Evolutionary conservation across 805 yeast species (phyloP).

Genomic region (Myxozyma melibiosi): DNA sequence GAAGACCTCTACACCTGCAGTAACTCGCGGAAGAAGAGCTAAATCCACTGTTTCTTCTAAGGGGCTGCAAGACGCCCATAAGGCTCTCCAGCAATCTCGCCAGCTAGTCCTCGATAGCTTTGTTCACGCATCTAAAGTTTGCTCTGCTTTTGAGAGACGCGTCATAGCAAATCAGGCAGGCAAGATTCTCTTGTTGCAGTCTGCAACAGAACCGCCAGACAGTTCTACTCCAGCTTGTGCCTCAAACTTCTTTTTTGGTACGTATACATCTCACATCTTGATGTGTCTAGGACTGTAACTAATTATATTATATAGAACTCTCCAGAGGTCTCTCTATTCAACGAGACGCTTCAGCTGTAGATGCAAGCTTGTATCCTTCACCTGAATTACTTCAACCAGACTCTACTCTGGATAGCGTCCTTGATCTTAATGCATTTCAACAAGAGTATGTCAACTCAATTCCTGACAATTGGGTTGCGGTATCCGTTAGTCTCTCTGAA

Average conservation of each 20-base stretch:
- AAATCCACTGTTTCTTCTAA: background rate
- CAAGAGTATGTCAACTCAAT: slow-evolving; percentile 34
- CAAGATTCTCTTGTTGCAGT: slow-evolving; percentile 18
- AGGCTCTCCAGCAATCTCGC: slow-evolving; percentile 10
- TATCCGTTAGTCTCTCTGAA: slow-evolving; percentile 63
- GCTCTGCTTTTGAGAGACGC: slow-evolving; percentile 17
- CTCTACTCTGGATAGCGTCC: slow-evolving; percentile 18
- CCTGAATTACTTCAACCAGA: slow-evolving; percentile 7
- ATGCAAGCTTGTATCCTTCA: background rate
- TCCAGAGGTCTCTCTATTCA: slow-evolving; percentile 16
- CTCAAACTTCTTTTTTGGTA: slow-evolving; percentile 23
- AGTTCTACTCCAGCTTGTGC: slow-evolving; percentile 9
- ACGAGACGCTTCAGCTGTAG: slow-evolving; percentile 14
- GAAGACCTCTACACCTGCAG: background rate
- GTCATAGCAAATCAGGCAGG: slow-evolving; percentile 10
- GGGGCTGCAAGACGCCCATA: slow-evolving; percentile 11
- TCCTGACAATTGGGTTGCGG: slow-evolving; percentile 59
- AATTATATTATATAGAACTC: slow-evolving; percentile 5
- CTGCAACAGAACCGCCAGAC: slow-evolving; percentile 20
- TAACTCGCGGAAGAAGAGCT: slow-evolving; percentile 4
- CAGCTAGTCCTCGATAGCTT: slow-evolving; percentile 14
- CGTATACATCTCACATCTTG: background rate
- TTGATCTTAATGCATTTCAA: slow-evolving; percentile 29
- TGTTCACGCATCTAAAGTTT: slow-evolving; percentile 2
- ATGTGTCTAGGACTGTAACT: background rate